A percentile compares a stretch with the other conserved stretches of the same genome.
Conservation (phyloP, 345 rosid species). For the Bruguiera sexangula region DNA sequence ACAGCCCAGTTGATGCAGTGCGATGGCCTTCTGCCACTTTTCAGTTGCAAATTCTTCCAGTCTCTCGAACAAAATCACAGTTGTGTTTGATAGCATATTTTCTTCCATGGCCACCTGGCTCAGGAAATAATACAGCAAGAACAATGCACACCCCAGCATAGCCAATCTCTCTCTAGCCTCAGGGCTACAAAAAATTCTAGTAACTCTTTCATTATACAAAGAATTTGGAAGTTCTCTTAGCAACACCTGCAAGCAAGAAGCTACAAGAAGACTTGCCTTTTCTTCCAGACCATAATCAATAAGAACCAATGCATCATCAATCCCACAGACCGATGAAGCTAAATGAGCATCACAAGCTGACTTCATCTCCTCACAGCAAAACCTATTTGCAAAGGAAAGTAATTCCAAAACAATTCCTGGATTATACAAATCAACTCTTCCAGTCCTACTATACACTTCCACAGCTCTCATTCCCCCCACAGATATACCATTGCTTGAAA, state of each 20-base stretch:
- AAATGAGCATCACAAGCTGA: constrained; percentile 68
- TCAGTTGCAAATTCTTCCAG: constrained; percentile 57
- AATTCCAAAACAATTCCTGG: constrained; percentile 71
- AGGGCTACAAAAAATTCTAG: constrained; percentile 56
- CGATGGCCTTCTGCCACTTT: constrained; percentile 74
- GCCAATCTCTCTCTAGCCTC: constrained; percentile 58
- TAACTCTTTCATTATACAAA: constrained; percentile 45
- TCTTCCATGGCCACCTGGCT: constrained; percentile 82
- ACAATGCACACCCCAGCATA: constrained; percentile 58
- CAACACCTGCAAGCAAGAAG: constrained; percentile 81
- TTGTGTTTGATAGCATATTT: constrained; percentile 40
- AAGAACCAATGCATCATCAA: constrained; percentile 64
- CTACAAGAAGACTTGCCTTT: constrained; percentile 60
- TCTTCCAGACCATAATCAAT: constrained; percentile 80
- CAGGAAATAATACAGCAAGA: constrained; percentile 75
- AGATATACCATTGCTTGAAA: constrained; percentile 59
- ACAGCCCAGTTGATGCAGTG: constrained; percentile 78
- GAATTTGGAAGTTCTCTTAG: constrained; percentile 71
- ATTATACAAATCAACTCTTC: constrained; percentile 50
- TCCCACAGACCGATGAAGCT: constrained; percentile 54
- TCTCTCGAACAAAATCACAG: constrained; percentile 58
- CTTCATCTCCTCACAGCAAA: constrained; percentile 88
- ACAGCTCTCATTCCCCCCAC: constrained; percentile 69
- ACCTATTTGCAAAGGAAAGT: constrained; percentile 72
- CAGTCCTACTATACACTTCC: constrained; percentile 65